These are phyloP conservation scores for Cupressus sempervirens DNA, from an alignment of 75 land plant genomes.

Conservation along the genomic window DNA sequence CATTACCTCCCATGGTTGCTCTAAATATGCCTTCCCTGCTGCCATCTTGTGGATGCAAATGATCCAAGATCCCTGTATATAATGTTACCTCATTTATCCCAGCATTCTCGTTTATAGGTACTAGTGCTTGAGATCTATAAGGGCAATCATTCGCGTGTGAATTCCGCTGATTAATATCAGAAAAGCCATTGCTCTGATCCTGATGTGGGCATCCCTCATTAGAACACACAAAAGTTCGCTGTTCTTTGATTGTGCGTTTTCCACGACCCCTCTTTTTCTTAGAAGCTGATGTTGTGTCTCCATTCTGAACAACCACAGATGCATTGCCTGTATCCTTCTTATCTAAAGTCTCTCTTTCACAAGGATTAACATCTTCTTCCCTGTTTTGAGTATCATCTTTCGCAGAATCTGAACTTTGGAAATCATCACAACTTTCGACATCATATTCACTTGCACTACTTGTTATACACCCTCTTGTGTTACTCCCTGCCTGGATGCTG, in stretches of 20 bases:
- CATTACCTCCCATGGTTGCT: not conserved
- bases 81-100: not conserved
- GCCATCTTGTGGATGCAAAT: slow-evolving; percentile 1
- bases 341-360: not conserved
- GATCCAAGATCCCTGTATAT: slow-evolving; percentile 8
- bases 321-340: not conserved
- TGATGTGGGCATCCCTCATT: slow-evolving; percentile 6
- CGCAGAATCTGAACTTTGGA: slow-evolving; percentile 35
- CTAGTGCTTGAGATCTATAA: slow-evolving; percentile 2
- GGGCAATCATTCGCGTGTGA: not conserved
- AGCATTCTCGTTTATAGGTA: not conserved
- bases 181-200: slow-evolving; percentile 11
- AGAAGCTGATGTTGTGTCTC: not conserved
- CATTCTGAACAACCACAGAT: not conserved
- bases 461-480: slow-evolving; percentile 19
- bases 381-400: slow-evolving; percentile 31
- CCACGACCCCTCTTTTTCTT: slow-evolving; percentile 21
- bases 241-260: not conserved
- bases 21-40: slow-evolving; percentile 14
- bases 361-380: slow-evolving; percentile 11
- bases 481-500: slow-evolving; percentile 11
- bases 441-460: slow-evolving; percentile 53
- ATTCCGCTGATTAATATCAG: slow-evolving; percentile 22
- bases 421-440: slow-evolving; percentile 51
- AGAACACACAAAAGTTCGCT: not conserved